Conservation (phyloP, 768 basidiomycete genomes). For the Pleurotus citrinopileatus region DNA sequence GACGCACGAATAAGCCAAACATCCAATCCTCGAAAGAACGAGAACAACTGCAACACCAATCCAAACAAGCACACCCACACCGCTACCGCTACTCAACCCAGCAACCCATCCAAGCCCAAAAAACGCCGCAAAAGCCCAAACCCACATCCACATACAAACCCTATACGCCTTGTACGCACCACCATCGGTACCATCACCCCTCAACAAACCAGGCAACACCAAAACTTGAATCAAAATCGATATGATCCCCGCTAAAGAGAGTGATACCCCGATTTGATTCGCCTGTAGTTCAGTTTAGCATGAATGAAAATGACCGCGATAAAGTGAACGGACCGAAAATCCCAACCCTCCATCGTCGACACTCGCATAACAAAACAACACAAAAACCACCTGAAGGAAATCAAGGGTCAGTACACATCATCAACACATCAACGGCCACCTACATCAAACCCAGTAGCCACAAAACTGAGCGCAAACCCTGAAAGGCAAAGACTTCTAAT, state of each 20-base stretch:
- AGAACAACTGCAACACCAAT: conserved; percentile 41
- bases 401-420: too few relatives aligned
- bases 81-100: conserved; percentile 10
- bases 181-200: conserved; percentile 44
- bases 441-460: conserved; percentile 55
- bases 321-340: conserved; percentile 24
- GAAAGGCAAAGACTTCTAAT: conserved; percentile 49
- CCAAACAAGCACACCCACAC: conserved; percentile 42
- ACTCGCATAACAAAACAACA: conserved; percentile 61
- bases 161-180: conserved; percentile 52
- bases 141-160: conserved; percentile 53
- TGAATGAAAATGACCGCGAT: neutral
- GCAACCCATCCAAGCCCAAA: conserved; percentile 52
- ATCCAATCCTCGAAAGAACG: conserved; percentile 35
- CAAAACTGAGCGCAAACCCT: conserved; percentile 47
- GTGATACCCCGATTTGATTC: conserved; percentile 50
- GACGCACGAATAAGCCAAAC: conserved; percentile 47
- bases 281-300: conserved; percentile 27
- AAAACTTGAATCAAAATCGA: conserved; percentile 47
- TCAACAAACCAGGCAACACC: conserved; percentile 29
- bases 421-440: too few relatives aligned
- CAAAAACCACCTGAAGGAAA: conserved; percentile 35
- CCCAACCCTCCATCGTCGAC: conserved; percentile 45
- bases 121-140: conserved; percentile 41
- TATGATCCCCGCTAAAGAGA: conserved; percentile 46